Percentiles rank a stretch among this genome's conserved stretches.
phyloP scores from a whole-genome alignment of 805 yeast genomes.

The Isabelozyma pseudorhagii region DNA sequence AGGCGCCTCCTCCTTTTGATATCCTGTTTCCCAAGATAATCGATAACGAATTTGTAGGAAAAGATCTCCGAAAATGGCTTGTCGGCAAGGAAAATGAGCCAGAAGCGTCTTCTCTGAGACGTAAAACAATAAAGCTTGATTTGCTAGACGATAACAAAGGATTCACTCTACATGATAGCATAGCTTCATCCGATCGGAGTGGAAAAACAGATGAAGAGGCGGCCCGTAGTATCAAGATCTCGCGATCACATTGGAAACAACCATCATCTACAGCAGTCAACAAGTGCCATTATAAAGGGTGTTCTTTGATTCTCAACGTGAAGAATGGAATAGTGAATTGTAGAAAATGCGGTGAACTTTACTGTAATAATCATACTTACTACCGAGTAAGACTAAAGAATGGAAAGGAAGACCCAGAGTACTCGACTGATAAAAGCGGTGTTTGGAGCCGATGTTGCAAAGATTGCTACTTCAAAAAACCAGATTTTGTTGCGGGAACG shows the following conservation, averaged over 20 bases:
- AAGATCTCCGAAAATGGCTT: slow-evolving; percentile 43
- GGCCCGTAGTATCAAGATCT: slow-evolving; percentile 24
- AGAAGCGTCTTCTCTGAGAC: slow-evolving; percentile 26
- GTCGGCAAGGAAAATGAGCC: slow-evolving; percentile 32
- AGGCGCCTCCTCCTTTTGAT: not conserved
- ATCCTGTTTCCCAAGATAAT: slow-evolving; percentile 5
- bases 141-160: slow-evolving; percentile 44
- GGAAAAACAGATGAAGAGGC: slow-evolving; percentile 1
- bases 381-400: slow-evolving; percentile 49
- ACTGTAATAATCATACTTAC: slow-evolving; percentile 61
- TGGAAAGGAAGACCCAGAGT: slow-evolving; percentile 35
- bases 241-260: slow-evolving; percentile 58
- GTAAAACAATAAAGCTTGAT: slow-evolving; percentile 45
- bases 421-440: slow-evolving; percentile 37
- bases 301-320: slow-evolving; percentile 43
- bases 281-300: slow-evolving; percentile 38
- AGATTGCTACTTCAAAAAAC: slow-evolving; percentile 53
- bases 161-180: slow-evolving; percentile 27
- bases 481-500: slow-evolving; percentile 52
- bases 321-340: slow-evolving; percentile 66
- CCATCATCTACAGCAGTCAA: slow-evolving; percentile 36
- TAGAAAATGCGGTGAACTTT: slow-evolving; percentile 71
- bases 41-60: slow-evolving; percentile 21
- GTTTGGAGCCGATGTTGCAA: slow-evolving; percentile 72
- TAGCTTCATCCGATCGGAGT: not conserved